Conservation (phyloP, 192 early-diverging fungal species). For the Backusella circina region DNA sequence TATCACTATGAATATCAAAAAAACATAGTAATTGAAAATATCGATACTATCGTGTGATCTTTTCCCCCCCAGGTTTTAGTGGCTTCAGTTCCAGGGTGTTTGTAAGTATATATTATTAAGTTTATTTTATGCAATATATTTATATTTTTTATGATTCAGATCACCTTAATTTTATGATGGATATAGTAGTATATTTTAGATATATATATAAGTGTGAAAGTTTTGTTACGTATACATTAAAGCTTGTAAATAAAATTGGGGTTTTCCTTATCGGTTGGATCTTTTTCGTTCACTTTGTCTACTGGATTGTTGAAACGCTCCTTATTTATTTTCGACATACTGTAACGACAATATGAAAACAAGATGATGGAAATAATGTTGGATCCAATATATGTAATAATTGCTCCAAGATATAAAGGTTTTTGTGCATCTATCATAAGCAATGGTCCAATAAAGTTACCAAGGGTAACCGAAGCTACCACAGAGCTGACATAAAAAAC, state of each 20-base stretch:
- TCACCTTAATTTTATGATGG: too few relatives aligned
- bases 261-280: neutral
- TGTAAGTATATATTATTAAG: too few relatives aligned
- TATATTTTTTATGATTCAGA: too few relatives aligned
- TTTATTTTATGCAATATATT: too few relatives aligned
- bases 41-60: too few relatives aligned
- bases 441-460: slow-evolving; percentile 17
- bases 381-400: slow-evolving; percentile 9
- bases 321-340: slow-evolving; percentile 7
- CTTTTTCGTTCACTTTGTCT: neutral
- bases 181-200: too few relatives aligned
- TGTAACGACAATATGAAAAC: neutral
- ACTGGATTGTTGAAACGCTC: neutral
- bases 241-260: neutral
- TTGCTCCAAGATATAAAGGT: slow-evolving; percentile 18
- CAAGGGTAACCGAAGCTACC: slow-evolving; percentile 2
- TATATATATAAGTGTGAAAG: neutral
- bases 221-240: neutral
- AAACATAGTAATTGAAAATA: too few relatives aligned
- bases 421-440: slow-evolving; percentile 14
- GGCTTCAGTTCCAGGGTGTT: too few relatives aligned
- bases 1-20: too few relatives aligned
- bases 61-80: too few relatives aligned
- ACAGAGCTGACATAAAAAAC: neutral
- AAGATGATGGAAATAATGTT: slow-evolving; percentile 4